These are phyloP conservation scores for Aspergillus haitiensis DNA, from an alignment of 495 filamentous ascomycete species.

Conservation along the genomic window DNA sequence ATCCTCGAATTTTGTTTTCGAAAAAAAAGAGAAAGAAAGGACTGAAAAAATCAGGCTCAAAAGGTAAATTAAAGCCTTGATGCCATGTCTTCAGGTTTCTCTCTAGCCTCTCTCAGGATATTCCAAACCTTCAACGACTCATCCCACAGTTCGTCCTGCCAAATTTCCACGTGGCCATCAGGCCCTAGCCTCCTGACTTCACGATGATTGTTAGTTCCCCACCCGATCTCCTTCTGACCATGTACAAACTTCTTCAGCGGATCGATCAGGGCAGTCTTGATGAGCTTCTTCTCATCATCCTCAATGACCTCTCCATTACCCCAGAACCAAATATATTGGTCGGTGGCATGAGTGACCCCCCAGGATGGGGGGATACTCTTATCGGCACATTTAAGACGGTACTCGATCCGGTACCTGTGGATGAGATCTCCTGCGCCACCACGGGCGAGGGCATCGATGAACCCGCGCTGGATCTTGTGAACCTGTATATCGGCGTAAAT, in stretches of 20 bases:
- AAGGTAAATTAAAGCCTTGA: conserved; percentile 18
- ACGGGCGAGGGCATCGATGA: conserved; percentile 35
- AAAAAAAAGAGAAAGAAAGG: no score
- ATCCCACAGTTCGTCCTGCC: conserved; percentile 47
- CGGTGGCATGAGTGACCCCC: conserved; percentile 59
- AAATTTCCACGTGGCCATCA: conserved; percentile 48
- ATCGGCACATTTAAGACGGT: conserved; percentile 47
- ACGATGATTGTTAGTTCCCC: conserved; percentile 30
- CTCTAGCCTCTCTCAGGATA: conserved; percentile 26
- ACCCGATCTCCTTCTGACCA: conserved; percentile 35
- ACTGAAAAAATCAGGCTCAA: no score
- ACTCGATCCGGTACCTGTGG: conserved; percentile 53
- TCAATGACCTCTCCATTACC: conserved; percentile 47
- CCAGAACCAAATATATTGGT: conserved; percentile 59
- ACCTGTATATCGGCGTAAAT: conserved; percentile 62
- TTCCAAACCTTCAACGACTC: conserved; percentile 52
- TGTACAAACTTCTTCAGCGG: conserved; percentile 48
- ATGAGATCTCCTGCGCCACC: conserved; percentile 32
- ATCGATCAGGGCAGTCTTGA: conserved; percentile 39
- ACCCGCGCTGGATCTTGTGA: conserved; percentile 45
- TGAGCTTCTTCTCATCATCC: conserved; percentile 42
- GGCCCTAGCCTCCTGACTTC: conserved; percentile 44
- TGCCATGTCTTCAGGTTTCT: conserved; percentile 4
- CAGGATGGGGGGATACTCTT: conserved; percentile 43
- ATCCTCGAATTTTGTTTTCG: no score